Base-by-base conservation (phyloP, 805 yeast genomes). In the Ogataea trehaloabstinens region DNA sequence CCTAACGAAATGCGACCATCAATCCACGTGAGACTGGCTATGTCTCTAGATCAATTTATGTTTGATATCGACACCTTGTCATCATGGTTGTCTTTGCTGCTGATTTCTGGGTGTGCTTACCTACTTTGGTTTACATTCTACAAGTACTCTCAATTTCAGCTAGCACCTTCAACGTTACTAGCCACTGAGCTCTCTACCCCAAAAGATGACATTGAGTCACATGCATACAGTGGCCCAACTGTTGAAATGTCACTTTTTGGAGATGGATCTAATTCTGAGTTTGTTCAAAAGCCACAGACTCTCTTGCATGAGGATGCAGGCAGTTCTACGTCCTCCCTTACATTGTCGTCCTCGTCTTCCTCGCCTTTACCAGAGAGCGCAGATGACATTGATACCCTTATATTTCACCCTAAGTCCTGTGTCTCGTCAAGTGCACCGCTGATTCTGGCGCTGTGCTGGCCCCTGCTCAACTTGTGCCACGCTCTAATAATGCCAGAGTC, bases 1-100 rank as follows among this genome's bases (percentile, higher is more conserved):
- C 85, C 88, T 6, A 68, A 63, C 19, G 60, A 60, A 4, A 65
- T 71, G 46, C 64, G 86, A 42, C 87, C 86, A 0, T 40, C 51
- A 8, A 76, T 78, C 44, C 70, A 71, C 51, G 76, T 75, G 32
- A 64, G 71, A 38, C 50, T 75, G 16, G 67, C 73, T 10, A 68
- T 66, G 42, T 60, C 66, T 35, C 47, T 61, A 47, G 87, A 68
- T 60, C 51, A 52, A 19, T 61, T 61, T 37, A 51, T 71, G 35
- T 75, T 70, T 44, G 48, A 59, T 24, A 21, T 29, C n/a, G 6
- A 31, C 27, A 35, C 44, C 19, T 6, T 51, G 2, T 42, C 58
- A 2, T 47, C 53, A 1, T 58, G 57, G 57, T 2, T 58, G 2
- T 40, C 55, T 6, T 33, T 52, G 12, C 6, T 43, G 1, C 31